Base-by-base conservation (phyloP, 2,329 filamentous ascomycete species). In the Hortaea sp. region DNA sequence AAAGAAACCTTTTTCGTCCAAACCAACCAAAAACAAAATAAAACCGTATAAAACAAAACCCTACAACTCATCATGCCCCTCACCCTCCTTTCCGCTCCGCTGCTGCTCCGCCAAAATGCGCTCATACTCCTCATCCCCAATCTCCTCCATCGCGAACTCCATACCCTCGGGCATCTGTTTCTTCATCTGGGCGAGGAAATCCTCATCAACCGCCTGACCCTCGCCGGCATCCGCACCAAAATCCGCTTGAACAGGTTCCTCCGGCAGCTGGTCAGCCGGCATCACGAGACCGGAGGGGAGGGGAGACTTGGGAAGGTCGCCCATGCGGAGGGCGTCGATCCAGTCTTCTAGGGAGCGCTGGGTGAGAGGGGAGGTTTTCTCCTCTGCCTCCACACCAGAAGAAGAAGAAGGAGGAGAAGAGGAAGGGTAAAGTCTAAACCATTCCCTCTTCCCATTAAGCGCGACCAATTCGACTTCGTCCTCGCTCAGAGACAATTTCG, bases 271-370 rank as follows among this genome's bases (percentile, higher is more conserved):
- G 28, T 53, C 55, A n/a, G 49, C 49, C 5, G 54, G 48, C 6
- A 61, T 57, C 7, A 73, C 52, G 32, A 73, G 41, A 4, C 60
- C 59, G 49, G 83, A 77, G 37, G 73, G 74, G 11, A 89, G 62
- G 56, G 79, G 85, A 58, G 81, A 75, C 74, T 90, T 95, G 49
- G 76, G 69, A 2, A 87, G 85, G 62, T 97, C 90, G 44, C 89
- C 87, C 73, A 98, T 76, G 34, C 88, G 82, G 51, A 97, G 88
- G n/a, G 79, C 76, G 60, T 98, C 92, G 49, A 98, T 79, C 88
- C 90, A 98, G 51, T 72, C 70, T 69, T 95, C 87, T 29, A 98
- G 70, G 27, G 73, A 61, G 45, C 76, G 78, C 39, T 80, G 81
- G 11, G 67, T 10, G 7, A 30, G 9, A 29, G 27, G 10, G 20